These are phyloP conservation scores for Colletotrichum magnum DNA, from an alignment of 2,329 filamentous ascomycete species.

Conservation along the genomic window DNA sequence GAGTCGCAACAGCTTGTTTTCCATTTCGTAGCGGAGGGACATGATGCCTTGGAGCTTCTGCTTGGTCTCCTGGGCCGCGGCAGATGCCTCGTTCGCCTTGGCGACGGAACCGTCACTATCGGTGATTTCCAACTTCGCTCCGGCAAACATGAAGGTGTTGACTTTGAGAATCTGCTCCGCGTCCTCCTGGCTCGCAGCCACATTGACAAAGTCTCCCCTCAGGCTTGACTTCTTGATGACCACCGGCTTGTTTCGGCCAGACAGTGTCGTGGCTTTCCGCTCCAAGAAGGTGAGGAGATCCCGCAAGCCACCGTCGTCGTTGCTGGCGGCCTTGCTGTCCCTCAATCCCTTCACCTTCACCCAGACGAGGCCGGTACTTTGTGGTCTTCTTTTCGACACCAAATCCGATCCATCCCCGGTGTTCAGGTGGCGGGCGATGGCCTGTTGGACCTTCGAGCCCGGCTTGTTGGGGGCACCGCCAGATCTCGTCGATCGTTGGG, in stretches of 20 bases:
- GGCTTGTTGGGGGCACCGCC: constrained; percentile 37
- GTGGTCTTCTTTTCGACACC: constrained; percentile 40
- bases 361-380: constrained; percentile 42
- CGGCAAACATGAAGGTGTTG: constrained; percentile 79
- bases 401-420: constrained; percentile 39
- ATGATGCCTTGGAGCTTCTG: constrained; percentile 79
- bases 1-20: constrained; percentile 84
- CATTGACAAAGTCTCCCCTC: constrained; percentile 78
- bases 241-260: constrained; percentile 61
- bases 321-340: constrained; percentile 76
- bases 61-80: constrained; percentile 72
- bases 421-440: constrained; percentile 38
- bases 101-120: constrained; percentile 60
- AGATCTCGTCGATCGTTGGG: constrained; percentile 49
- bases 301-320: constrained; percentile 76
- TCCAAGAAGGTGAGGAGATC: constrained; percentile 78
- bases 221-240: constrained; percentile 81
- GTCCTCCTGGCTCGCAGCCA: constrained; percentile 76
- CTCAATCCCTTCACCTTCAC: constrained; percentile 74
- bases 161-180: constrained; percentile 76
- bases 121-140: constrained; percentile 70
- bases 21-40: constrained; percentile 78
- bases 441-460: constrained; percentile 42
- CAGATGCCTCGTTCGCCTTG: constrained; percentile 62
- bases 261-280: constrained; percentile 73